Conservation (phyloP, 2,329 filamentous ascomycete species). For the Kalaharituber pfeilii region DNA sequence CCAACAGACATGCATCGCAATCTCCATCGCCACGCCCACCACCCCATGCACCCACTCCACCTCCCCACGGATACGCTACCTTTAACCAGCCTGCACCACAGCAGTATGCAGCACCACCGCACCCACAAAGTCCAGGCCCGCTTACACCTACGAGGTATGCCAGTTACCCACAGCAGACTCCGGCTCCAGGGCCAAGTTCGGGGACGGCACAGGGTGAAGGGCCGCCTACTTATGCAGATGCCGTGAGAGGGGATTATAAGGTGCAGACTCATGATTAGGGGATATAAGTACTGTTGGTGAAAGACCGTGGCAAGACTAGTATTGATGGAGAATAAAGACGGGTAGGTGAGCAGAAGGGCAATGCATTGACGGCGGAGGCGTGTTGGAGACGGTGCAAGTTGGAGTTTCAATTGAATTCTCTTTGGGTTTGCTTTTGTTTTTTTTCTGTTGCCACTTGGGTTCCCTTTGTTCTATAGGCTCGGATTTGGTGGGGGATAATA, state of each 20-base stretch:
- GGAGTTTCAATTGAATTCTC: too few relatives aligned
- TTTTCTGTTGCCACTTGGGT: too few relatives aligned
- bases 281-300: too few relatives aligned
- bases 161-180: constrained; percentile 21
- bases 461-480: too few relatives aligned
- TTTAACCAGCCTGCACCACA: too few relatives aligned
- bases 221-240: constrained; percentile 80
- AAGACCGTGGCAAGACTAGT: too few relatives aligned
- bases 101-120: constrained; percentile 10
- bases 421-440: too few relatives aligned
- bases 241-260: constrained; percentile 79
- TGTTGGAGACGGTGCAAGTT: too few relatives aligned
- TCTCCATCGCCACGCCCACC: constrained; percentile 24
- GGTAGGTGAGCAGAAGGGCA: too few relatives aligned
- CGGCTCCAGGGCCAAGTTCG: constrained; percentile 26
- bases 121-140: constrained; percentile 18
- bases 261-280: constrained; percentile 52
- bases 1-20: constrained; percentile 25
- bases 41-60: constrained; percentile 20
- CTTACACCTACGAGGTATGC: constrained; percentile 16
- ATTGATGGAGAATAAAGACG: too few relatives aligned
- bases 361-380: too few relatives aligned
- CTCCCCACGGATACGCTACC: background rate
- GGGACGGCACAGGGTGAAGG: constrained; percentile 31
- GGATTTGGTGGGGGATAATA: too few relatives aligned